Evolutionary conservation across 345 rosid species (phyloP), one percentile per base, ranked within the genome.

Genomic region (Pistacia atlantica): DNA sequence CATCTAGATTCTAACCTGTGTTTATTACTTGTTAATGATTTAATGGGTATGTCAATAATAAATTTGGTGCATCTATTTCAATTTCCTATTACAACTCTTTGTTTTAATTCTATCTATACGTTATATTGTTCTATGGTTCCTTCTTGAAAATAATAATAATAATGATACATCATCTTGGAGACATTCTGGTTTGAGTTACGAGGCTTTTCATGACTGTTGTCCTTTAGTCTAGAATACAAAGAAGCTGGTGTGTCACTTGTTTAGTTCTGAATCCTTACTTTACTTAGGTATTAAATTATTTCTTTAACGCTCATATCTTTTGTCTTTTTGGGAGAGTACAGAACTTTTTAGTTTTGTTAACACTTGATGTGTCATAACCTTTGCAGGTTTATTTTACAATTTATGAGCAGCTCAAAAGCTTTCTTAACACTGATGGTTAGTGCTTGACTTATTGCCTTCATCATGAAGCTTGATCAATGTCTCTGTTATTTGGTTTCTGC

Each of bases 351-450:
- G 25, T 71, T 66, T 46, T 62, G 52, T 70, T 77, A 73, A 33
- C 49, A 59, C 71, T 65, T 73, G 65, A 74, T 20, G 13, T 28
- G 56, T 57, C 46, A 46, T 71, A 11, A 70, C 10, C 51, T 81
- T 79, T 76, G 73, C 92, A 94, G 97, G 87, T 94, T 62, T 94
- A 94, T 79, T 94, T 94, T 79, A 86, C 97, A 20, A 83, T 94
- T 56, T 94, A 94, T 67, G 97, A 92, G 74, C 96, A 94, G 82
- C 85, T 94, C 75, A 94, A 94, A 84, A 86, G 87, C 83, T 52
- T 89, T 46, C 83, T 90, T n/a, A 62, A 77, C 75, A 71, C 89
- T 8, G 60, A 78, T 61, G 97, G 98, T 94, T 76, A 66, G 91
- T 87, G 58, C 71, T 25, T 33, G 7, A 61, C 33, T 42, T 67